Evolutionary conservation across 2,329 filamentous ascomycete species (phyloP).

Genomic region (Penicillium janthinellum): DNA sequence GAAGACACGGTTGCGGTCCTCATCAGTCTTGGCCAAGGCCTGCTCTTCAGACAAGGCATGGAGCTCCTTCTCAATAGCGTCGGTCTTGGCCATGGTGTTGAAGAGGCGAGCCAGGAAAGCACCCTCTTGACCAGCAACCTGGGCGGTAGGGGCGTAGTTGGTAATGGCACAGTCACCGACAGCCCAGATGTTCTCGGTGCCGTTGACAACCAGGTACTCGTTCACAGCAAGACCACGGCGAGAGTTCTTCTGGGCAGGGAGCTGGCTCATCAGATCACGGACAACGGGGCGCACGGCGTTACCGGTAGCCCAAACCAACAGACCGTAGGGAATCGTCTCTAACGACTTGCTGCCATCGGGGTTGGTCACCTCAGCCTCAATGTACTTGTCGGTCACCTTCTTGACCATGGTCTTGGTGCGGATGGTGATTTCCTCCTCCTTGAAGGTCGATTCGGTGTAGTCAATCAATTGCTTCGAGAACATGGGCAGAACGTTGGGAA

Average conservation of each 20-base stretch:
- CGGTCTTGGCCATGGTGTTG: slow-evolving; percentile 98
- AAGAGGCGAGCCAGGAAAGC: slow-evolving; percentile 92
- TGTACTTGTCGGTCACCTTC: slow-evolving; percentile 87
- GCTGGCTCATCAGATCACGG: slow-evolving; percentile 86
- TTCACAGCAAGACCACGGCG: slow-evolving; percentile 94
- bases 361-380: slow-evolving; percentile 82
- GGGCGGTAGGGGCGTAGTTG: slow-evolving; percentile 95
- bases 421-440: slow-evolving; percentile 97
- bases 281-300: slow-evolving; percentile 90
- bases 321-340: slow-evolving; percentile 85
- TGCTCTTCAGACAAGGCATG: slow-evolving; percentile 65
- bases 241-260: slow-evolving; percentile 93
- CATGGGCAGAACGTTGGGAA: slow-evolving; percentile 91
- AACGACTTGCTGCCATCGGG: slow-evolving; percentile 82
- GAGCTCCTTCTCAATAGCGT: slow-evolving; percentile 76
- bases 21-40: slow-evolving; percentile 67
- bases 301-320: slow-evolving; percentile 97
- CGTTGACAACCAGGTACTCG: slow-evolving; percentile 98
- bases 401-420: slow-evolving; percentile 99
- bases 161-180: slow-evolving; percentile 96
- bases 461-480: slow-evolving; percentile 99
- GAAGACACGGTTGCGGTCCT: slow-evolving; percentile 59
- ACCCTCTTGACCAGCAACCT: slow-evolving; percentile 95
- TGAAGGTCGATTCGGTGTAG: slow-evolving; percentile 98
- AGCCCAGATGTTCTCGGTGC: slow-evolving; percentile 95